Percentiles rank a stretch among this genome's conserved stretches.
Conservation (phyloP, 495 filamentous ascomycete species). For the Tuber microsphaerosporum region DNA sequence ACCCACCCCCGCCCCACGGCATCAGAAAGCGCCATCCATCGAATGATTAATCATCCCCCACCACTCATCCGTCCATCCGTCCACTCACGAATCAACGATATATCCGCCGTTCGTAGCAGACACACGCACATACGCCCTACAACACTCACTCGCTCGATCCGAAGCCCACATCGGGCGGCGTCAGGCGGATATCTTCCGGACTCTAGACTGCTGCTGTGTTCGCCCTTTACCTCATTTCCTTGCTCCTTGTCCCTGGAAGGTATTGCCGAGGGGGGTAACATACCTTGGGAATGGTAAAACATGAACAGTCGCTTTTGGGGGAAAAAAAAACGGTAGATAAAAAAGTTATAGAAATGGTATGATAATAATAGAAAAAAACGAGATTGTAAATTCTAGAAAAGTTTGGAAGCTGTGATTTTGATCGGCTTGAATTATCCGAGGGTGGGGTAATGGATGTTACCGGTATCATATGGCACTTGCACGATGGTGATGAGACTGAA, state of each 20-base stretch:
- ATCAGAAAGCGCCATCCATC: neutral
- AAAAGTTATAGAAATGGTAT: neutral
- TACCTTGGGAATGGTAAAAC: neutral
- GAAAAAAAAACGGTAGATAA: neutral
- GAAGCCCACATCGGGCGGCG: neutral
- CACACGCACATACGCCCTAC: slow-evolving; percentile 2
- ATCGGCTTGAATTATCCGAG: neutral
- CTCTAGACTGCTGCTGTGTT: neutral
- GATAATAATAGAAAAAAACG: neutral
- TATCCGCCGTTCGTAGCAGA: neutral
- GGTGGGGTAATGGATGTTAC: too few relatives aligned
- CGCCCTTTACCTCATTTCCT: neutral
- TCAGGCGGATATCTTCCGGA: slow-evolving; percentile 5
- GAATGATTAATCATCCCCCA: neutral
- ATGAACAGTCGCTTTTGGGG: neutral
- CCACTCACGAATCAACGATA: neutral
- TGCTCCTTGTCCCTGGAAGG: neutral
- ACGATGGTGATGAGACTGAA: neutral
- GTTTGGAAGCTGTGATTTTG: neutral
- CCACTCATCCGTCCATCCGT: neutral
- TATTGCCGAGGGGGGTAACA: neutral
- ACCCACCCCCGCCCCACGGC: neutral
- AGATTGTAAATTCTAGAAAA: neutral
- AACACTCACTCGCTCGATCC: neutral
- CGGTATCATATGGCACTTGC: too few relatives aligned